These are phyloP conservation scores for Venturia nashicola DNA, from an alignment of 2,329 filamentous ascomycete genomes.

Conservation along the genomic window DNA sequence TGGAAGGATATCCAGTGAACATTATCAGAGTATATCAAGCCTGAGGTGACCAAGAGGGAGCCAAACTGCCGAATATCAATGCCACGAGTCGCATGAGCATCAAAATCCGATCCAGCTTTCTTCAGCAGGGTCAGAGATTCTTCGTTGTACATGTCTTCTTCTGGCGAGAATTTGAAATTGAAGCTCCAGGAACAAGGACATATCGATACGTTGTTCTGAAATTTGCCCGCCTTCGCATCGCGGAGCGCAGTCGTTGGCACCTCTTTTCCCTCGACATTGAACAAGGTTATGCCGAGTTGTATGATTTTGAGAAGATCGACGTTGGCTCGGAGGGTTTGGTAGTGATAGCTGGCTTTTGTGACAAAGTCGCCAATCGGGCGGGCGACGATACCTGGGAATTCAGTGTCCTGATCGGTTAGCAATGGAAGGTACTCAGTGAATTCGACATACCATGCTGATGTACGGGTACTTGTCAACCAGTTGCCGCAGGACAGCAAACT, in stretches of 20 bases:
- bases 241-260: slow-evolving; percentile 50
- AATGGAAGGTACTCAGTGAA: neutral
- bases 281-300: slow-evolving; percentile 88
- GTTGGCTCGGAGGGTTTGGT: slow-evolving; percentile 93
- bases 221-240: slow-evolving; percentile 33
- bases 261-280: slow-evolving; percentile 84
- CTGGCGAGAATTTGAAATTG: slow-evolving; percentile 93
- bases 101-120: slow-evolving; percentile 86
- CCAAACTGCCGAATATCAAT: slow-evolving; percentile 88
- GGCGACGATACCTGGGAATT: slow-evolving; percentile 95
- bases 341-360: slow-evolving; percentile 95
- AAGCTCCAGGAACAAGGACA: slow-evolving; percentile 96
- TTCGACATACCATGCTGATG: slow-evolving; percentile 77
- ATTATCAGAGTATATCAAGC: slow-evolving; percentile 74
- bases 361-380: slow-evolving; percentile 89
- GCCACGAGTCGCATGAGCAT: slow-evolving; percentile 69
- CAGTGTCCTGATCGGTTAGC: slow-evolving; percentile 59
- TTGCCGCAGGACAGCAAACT: slow-evolving; percentile 74
- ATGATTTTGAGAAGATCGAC: slow-evolving; percentile 97
- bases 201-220: slow-evolving; percentile 36
- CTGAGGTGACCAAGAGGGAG: slow-evolving; percentile 79
- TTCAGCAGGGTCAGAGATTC: slow-evolving; percentile 86
- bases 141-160: slow-evolving; percentile 96
- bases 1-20: slow-evolving; percentile 97
- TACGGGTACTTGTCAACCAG: slow-evolving; percentile 87